Evolutionary conservation across 2,329 filamentous ascomycete genomes (phyloP).

Genomic region (Xylaria sp.): DNA sequence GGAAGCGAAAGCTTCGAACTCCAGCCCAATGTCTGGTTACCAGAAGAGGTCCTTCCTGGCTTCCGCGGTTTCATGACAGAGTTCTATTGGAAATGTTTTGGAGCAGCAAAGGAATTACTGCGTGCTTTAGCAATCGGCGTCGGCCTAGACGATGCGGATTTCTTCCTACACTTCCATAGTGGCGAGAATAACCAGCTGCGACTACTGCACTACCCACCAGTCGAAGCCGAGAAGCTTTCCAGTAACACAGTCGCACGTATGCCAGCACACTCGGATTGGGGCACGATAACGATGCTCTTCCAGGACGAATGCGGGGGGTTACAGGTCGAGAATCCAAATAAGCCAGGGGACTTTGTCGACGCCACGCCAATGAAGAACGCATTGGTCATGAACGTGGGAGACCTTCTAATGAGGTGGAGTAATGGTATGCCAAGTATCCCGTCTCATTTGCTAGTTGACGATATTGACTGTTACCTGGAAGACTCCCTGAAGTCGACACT

Average conservation of each 20-base stretch:
- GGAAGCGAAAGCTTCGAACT: conserved; percentile 48
- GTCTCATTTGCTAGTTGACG: background rate
- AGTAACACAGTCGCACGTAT: conserved; percentile 48
- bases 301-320: conserved; percentile 50
- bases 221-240: conserved; percentile 47
- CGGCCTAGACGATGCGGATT: conserved; percentile 47
- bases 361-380: conserved; percentile 38
- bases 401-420: conserved; percentile 46
- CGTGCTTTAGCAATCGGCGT: conserved; percentile 50
- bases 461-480: conserved; percentile 17
- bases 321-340: conserved; percentile 46
- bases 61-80: conserved; percentile 50
- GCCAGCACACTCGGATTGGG: conserved; percentile 38
- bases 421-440: conserved; percentile 36
- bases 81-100: conserved; percentile 54
- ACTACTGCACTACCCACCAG: conserved; percentile 60
- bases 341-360: conserved; percentile 41
- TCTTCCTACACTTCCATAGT: conserved; percentile 53
- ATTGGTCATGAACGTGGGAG: conserved; percentile 45
- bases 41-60: conserved; percentile 46
- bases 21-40: conserved; percentile 55
- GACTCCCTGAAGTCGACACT: conserved; percentile 56
- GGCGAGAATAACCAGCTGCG: conserved; percentile 62
- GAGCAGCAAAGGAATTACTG: conserved; percentile 47
- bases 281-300: conserved; percentile 51